Evolutionary conservation across 257 asterid genomes (phyloP), one percentile per base, ranked within the genome.

Genomic region (Catharanthus roseus): DNA sequence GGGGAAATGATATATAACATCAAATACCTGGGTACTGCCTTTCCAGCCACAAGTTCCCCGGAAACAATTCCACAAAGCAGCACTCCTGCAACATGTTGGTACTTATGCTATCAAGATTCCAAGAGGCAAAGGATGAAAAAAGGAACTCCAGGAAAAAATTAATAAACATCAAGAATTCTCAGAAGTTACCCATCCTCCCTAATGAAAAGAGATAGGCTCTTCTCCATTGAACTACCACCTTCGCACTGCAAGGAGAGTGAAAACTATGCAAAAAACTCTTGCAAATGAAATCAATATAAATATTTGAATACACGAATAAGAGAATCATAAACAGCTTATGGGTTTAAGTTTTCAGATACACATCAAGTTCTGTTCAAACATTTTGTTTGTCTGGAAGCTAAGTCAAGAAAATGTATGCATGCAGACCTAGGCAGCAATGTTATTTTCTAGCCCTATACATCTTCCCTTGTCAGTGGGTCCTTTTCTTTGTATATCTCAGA

Each of bases 1-100:
- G 6, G 47, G 29, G 26, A 47, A 29, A 28, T n/a, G 50, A 39
- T 29, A 8, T 24, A 49, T 18, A 65, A 21, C 18, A 56, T 49
- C 38, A 13, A 18, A 41, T 90, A 93, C 99, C 69, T 83, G 85
- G 10, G 91, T 85, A 29, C 70, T 26, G 75, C 99, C 99, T 74
- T 61, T 85, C 99, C 96, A 91, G 57, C 96, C 96, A 77, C 99
- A 93, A 78, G 81, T 91, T 75, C 78, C 97, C 70, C 97, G 93
- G 82, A 85, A 85, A 80, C 97, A 93, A 51, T 71, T 89, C 97
- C 97, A 93, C 58, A 57, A 15, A 73, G 99, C 99, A 70, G 83
- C 80, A 73, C 77, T 81, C 21, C 98, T 90, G 84, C 9, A 74
- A 82, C 74, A 80, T 55, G 57, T 64, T 67, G 58, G 77, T 70